These are phyloP conservation scores for Coffea humblotiana DNA, from an alignment of 305 asterid species.

Conservation along the genomic window DNA sequence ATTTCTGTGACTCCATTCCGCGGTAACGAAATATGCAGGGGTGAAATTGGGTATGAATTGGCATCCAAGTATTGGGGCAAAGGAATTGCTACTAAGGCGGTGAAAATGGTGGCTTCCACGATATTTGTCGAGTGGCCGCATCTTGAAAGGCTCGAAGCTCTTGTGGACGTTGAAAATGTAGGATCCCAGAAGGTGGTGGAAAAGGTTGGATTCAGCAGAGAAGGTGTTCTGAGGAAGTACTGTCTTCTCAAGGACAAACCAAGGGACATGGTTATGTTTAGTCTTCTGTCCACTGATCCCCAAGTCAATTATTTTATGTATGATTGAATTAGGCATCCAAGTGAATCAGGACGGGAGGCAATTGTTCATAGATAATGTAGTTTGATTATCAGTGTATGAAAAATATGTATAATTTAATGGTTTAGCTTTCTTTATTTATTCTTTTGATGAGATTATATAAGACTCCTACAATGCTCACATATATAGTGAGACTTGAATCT, in stretches of 20 bases:
- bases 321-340: not conserved
- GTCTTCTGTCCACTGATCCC: constrained; percentile 14
- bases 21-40: constrained; percentile 43
- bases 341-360: not conserved
- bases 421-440: too few species aligned
- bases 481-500: too few species aligned
- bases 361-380: not conserved
- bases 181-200: constrained; percentile 78
- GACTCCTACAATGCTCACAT: too few species aligned
- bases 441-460: too few species aligned
- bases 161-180: constrained; percentile 47
- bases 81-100: constrained; percentile 61
- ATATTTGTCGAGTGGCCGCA: constrained; percentile 62
- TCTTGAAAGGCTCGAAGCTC: constrained; percentile 41
- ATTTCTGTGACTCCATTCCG: constrained; percentile 39
- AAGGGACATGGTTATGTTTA: constrained; percentile 21
- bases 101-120: constrained; percentile 49
- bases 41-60: constrained; percentile 61
- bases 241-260: constrained; percentile 42
- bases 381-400: constrained; percentile 32
- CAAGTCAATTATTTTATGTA: not conserved
- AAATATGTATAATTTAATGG: too few species aligned
- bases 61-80: constrained; percentile 43
- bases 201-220: constrained; percentile 65
- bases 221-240: constrained; percentile 71